Evolutionary conservation across 176 grass and related monocot genomes (phyloP).

Genomic region (Phyllostachys edulis): DNA sequence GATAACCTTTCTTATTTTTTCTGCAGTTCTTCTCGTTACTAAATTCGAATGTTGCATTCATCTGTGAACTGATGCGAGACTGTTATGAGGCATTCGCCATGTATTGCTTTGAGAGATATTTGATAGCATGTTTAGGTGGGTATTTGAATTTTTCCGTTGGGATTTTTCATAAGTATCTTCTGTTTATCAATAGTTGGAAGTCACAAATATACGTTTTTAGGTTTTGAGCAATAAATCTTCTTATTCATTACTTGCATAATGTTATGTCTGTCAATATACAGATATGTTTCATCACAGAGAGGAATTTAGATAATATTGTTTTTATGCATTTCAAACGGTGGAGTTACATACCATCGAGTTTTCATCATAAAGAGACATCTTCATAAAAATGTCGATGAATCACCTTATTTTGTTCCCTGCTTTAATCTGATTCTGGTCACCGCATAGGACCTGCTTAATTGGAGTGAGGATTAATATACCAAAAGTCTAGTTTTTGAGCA

Average conservation of each 20-base stretch:
- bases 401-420: conserved; percentile 14
- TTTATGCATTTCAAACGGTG: not conserved
- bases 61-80: conserved; percentile 92
- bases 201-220: not conserved
- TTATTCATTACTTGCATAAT: conserved; percentile 1
- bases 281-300: conserved; percentile 5
- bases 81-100: conserved; percentile 98
- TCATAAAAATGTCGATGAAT: conserved; percentile 3
- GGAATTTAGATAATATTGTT: not conserved
- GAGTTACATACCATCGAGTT: not conserved
- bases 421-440: not conserved
- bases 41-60: conserved; percentile 76
- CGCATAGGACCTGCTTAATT: conserved; percentile 7
- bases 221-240: conserved; percentile 15
- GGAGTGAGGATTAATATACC: not conserved
- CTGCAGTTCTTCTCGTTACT: conserved; percentile 88
- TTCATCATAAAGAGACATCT: not conserved
- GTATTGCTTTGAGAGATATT: conserved; percentile 98
- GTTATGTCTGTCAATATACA: not conserved
- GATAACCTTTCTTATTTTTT: conserved; percentile 28
- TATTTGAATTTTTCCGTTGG: conserved; percentile 29
- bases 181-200: conserved; percentile 21
- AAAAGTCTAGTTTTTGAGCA: conserved; percentile 1
- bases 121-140: conserved; percentile 98
- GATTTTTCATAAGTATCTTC: not conserved